Conservation (phyloP, 1,139 yeast genomes). For the Magnusiomyces suaveolens region DNA sequence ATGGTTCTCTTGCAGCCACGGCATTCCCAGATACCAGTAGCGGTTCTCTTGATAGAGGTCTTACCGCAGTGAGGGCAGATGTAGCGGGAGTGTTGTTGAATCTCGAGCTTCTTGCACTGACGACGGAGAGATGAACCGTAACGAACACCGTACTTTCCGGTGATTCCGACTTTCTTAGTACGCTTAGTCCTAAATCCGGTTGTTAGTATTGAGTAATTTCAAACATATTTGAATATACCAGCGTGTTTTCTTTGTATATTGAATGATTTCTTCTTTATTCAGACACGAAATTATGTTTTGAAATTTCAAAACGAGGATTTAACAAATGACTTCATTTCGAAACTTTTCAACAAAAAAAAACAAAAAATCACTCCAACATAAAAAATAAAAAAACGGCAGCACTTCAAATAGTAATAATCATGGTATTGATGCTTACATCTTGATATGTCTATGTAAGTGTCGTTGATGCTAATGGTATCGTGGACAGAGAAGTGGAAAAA, state of each 20-base stretch:
- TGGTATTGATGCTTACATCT: background rate
- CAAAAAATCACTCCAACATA: too few relatives aligned
- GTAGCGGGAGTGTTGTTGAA: conserved; percentile 97
- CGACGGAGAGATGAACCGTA: conserved; percentile 99
- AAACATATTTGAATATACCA: background rate
- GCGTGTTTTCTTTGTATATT: background rate
- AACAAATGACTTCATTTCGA: background rate
- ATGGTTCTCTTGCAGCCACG: conserved; percentile 89
- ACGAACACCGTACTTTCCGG: conserved; percentile 99
- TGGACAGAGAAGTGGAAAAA: conserved; percentile 2
- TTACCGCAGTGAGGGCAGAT: conserved; percentile 99
- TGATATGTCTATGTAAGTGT: conserved; percentile 1
- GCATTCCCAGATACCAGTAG: conserved; percentile 99
- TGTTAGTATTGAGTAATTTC: background rate
- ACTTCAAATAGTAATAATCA: background rate
- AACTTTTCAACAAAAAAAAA: background rate
- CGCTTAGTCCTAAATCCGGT: conserved; percentile 79
- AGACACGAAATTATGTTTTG: background rate
- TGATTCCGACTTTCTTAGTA: conserved; percentile 99
- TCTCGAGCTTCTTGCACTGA: conserved; percentile 98
- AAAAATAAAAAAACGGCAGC: background rate
- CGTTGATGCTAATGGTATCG: conserved; percentile 2
- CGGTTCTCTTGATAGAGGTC: conserved; percentile 95
- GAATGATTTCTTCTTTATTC: too few relatives aligned
- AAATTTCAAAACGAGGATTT: background rate